Evolutionary conservation across 768 basidiomycete genomes (phyloP).

Genomic region (Cubamyces lactineus): DNA sequence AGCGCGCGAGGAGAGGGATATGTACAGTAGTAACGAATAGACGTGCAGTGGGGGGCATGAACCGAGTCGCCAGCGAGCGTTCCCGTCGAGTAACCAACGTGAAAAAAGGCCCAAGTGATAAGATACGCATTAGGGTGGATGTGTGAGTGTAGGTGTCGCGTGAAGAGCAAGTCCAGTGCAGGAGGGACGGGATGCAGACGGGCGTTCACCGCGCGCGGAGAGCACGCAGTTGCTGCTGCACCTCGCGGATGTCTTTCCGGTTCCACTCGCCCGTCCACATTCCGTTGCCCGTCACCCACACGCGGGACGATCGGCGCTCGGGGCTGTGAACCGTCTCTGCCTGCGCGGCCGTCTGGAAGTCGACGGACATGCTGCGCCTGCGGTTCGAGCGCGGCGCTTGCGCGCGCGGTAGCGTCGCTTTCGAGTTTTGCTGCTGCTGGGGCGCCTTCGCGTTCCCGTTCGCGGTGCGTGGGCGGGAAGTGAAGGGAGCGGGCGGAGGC

Average conservation of each 20-base stretch:
- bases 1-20: not conserved
- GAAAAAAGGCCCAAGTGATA: not conserved
- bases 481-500: not conserved
- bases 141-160: too few relatives aligned
- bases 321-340: not conserved
- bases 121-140: not conserved
- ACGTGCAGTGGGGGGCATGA: too few relatives aligned
- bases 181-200: not conserved
- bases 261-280: constrained; percentile 49
- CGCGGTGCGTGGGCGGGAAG: not conserved
- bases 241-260: constrained; percentile 41
- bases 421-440: not conserved
- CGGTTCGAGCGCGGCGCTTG: not conserved
- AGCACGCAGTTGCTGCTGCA: constrained; percentile 41
- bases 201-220: constrained; percentile 24
- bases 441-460: not conserved
- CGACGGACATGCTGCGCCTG: constrained; percentile 27
- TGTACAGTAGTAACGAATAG: too few relatives aligned
- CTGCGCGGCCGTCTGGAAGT: constrained; percentile 9
- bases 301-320: constrained; percentile 20
- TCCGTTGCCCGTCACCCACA: constrained; percentile 29
- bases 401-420: not conserved
- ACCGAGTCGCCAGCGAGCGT: constrained; percentile 1
- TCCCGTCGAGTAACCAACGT: too few relatives aligned
- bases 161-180: not conserved